A percentile compares a stretch with the other conserved stretches of the same genome.
phyloP scores from a whole-genome alignment of 1,139 yeast species.

The Yamadazyma aaseri region DNA sequence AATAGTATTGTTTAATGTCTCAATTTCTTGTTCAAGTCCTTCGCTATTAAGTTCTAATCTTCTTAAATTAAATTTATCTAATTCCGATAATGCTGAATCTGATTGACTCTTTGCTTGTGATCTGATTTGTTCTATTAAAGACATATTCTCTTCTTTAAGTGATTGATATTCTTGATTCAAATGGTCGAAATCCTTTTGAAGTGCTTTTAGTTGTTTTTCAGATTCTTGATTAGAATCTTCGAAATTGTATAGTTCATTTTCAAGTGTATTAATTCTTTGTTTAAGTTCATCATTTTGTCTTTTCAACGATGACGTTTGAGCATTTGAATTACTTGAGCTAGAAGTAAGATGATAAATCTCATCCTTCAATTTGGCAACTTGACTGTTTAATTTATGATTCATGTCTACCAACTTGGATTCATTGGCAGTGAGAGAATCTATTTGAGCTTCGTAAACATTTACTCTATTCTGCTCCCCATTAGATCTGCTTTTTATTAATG shows the following conservation, averaged over 20 bases:
- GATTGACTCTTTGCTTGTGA: conserved; percentile 5
- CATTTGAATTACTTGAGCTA: conserved; percentile 14
- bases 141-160: conserved; percentile 20
- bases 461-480: conserved; percentile 13
- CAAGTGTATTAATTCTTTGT: conserved; percentile 27
- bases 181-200: conserved; percentile 12
- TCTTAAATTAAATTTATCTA: conserved; percentile 21
- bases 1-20: conserved; percentile 9
- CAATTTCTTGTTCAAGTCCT: conserved; percentile 10
- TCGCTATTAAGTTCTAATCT: conserved; percentile 21
- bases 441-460: conserved; percentile 18
- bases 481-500: conserved; percentile 18
- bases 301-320: conserved; percentile 10
- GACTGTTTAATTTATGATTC: conserved; percentile 20
- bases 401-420: conserved; percentile 18
- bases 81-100: conserved; percentile 21
- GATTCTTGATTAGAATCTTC: conserved; percentile 21
- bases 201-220: conserved; percentile 13
- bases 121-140: conserved; percentile 10
- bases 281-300: conserved; percentile 22
- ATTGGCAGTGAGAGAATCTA: conserved; percentile 18
- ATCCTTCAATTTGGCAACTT: conserved; percentile 20
- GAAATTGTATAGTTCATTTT: conserved; percentile 23
- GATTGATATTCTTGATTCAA: conserved; percentile 13
- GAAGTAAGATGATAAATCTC: conserved; percentile 19